Evolutionary conservation across 164 flowering plant species (phyloP).

Genomic region (Santalum album): DNA sequence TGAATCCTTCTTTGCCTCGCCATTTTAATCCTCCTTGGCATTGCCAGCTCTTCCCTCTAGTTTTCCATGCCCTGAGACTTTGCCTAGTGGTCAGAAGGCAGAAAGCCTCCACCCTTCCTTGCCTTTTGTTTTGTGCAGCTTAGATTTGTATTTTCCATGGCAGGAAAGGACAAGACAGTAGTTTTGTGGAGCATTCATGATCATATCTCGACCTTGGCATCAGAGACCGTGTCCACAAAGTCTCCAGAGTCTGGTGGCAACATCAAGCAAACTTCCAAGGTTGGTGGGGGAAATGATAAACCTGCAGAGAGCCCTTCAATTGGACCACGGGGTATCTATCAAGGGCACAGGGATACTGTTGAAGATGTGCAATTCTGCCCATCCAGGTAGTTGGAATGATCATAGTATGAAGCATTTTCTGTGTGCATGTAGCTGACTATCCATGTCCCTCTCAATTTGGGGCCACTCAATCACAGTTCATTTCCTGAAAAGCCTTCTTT

Average conservation of each 20-base stretch:
- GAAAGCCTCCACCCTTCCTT: too few species aligned
- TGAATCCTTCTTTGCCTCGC: too few species aligned
- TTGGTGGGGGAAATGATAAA: conserved; percentile 36
- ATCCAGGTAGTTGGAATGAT: conserved; percentile 52
- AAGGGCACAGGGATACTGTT: conserved; percentile 89
- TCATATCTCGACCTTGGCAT: conserved; percentile 57
- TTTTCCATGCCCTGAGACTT: too few species aligned
- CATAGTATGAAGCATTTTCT: neutral
- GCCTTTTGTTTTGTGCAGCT: too few species aligned
- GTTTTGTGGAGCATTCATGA: conserved; percentile 95
- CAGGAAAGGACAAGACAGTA: conserved; percentile 93
- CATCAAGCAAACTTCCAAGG: conserved; percentile 36
- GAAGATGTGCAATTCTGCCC: conserved; percentile 99
- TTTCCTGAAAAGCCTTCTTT: too few species aligned
- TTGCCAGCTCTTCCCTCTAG: too few species aligned
- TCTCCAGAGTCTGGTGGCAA: conserved; percentile 52
- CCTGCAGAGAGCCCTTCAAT: conserved; percentile 42
- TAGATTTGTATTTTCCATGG: too few species aligned
- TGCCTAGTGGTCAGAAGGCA: too few species aligned
- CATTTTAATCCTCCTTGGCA: too few species aligned
- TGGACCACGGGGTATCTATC: conserved; percentile 74
- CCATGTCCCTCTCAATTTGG: too few species aligned
- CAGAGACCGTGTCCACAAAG: conserved; percentile 42
- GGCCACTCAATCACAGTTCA: neutral
- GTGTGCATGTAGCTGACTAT: too few species aligned